phyloP scores from a whole-genome alignment of 2,329 filamentous ascomycete species.

The Talaromyces albobiverticillius region DNA sequence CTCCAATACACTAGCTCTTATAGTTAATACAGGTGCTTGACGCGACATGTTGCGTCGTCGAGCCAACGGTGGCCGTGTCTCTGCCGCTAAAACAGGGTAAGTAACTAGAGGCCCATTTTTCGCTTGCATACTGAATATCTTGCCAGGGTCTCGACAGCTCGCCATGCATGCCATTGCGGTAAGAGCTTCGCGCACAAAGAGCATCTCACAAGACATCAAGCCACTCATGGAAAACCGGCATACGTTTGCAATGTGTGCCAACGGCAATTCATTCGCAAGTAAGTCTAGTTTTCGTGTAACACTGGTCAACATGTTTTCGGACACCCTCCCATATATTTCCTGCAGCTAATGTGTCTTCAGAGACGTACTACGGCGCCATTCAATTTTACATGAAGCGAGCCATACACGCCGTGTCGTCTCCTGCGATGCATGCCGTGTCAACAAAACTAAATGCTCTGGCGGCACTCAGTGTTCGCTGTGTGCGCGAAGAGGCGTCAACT shows the following conservation, averaged over 20 bases:
- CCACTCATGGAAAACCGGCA: neutral
- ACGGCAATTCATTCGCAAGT: conserved; percentile 6
- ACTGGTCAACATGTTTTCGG: too few species aligned
- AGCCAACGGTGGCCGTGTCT: neutral
- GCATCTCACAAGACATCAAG: conserved; percentile 11
- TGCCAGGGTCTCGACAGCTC: neutral
- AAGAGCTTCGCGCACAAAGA: conserved; percentile 8
- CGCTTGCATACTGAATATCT: neutral
- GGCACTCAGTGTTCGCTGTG: conserved; percentile 4
- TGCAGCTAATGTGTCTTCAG: neutral
- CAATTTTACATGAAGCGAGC: conserved; percentile 3
- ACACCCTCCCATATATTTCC: too few species aligned
- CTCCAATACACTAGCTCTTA: neutral
- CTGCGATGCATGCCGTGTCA: conserved; percentile 9
- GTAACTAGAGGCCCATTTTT: neutral
- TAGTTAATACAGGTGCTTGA: neutral
- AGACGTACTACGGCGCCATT: conserved; percentile 10
- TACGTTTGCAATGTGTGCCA: conserved; percentile 8
- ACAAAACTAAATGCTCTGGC: conserved; percentile 13
- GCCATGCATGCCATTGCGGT: conserved; percentile 9
- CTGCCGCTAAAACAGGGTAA: neutral
- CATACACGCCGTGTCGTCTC: conserved; percentile 3
- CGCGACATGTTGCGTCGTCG: neutral
- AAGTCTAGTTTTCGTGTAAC: neutral
- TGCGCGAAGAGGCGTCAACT: conserved; percentile 6